Base-by-base conservation (phyloP, 768 basidiomycete species). In the Lactarius trivialis region DNA sequence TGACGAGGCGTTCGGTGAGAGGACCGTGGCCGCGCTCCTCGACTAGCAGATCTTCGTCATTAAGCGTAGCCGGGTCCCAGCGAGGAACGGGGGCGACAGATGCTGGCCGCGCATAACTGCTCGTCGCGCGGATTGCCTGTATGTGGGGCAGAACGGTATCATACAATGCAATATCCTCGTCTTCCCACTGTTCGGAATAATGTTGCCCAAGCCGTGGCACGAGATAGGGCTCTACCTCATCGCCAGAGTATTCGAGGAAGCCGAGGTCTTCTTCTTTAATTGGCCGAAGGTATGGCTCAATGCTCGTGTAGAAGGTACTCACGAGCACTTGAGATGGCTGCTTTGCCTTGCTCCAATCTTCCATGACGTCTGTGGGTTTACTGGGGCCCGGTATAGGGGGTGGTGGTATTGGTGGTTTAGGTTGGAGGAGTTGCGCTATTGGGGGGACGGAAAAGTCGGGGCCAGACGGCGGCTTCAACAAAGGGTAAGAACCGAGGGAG, bases 201-300 rank as follows among this genome's bases (percentile, higher is more conserved):
- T 96, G 94, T 67, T 85, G 79, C 24, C 87, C 96, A 0, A 97
- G 81, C 60, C 88, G 83, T 32, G 96, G 96, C 75, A 95, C 83
- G 36, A 92, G 74, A 69, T 84, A 97, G 0, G 92, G 88, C 60
- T 93, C 91, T 9, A 91, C 78, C 64, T 97, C 94, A 69, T 98
- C 94, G n/a, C 83, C 90, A 12, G 87, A 86, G 69, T 90, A 90
- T 63, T 92, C 89, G 56, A 99, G 79, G 73, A 93, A 95, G 3
- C 96, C 96, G 32, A 98, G 76, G 70, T 99, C 97, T 73, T 98
- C 97, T 74, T 98, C 97, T 65, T 88, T 88, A 49, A 98, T 85
- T 26, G 84, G 83, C 55, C 94, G 86, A 70, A 95, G 78, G 79
- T 90, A 99, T 12, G 91, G 89, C 69, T 98, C 96, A 51, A 96